phyloP scores from a whole-genome alignment of 1,139 yeast species.

The Yamadazyma sp. region DNA sequence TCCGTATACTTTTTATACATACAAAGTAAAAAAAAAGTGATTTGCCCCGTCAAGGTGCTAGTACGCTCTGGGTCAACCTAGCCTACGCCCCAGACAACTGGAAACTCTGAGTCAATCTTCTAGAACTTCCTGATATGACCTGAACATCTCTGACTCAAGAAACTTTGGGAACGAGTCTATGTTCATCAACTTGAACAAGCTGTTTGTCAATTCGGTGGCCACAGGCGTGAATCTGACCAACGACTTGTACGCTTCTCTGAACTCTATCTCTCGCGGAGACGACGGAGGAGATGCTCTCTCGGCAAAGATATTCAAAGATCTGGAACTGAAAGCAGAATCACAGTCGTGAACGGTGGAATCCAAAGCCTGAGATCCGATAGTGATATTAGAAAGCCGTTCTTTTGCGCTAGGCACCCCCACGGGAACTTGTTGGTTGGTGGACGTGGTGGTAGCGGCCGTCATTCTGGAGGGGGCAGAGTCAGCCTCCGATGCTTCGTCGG shows the following conservation, averaged over 20 bases:
- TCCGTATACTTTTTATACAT: slow-evolving; percentile 1
- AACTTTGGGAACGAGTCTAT: slow-evolving; percentile 76
- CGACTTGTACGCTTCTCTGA: slow-evolving; percentile 64
- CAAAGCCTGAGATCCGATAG: background rate
- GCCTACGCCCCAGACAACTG: too few relatives aligned
- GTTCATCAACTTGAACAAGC: slow-evolving; percentile 63
- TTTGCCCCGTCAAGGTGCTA: too few relatives aligned
- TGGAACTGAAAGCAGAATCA: slow-evolving; percentile 1
- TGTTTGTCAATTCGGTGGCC: slow-evolving; percentile 27
- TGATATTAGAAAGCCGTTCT: background rate
- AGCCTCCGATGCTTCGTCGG: background rate
- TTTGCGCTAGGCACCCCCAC: background rate
- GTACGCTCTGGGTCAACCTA: too few relatives aligned
- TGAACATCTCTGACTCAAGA: slow-evolving; percentile 32
- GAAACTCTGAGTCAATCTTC: background rate
- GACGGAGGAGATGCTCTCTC: slow-evolving; percentile 4
- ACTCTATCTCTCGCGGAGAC: slow-evolving; percentile 28
- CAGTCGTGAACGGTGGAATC: background rate
- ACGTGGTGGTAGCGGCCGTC: background rate
- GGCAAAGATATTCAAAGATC: background rate
- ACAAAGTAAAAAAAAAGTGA: background rate
- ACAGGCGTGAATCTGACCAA: slow-evolving; percentile 48
- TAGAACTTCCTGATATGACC: slow-evolving; percentile 10
- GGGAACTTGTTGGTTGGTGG: background rate
- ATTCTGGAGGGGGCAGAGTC: background rate